phyloP scores from a whole-genome alignment of 129 eudicot species.

The Centaurea solstitialis region DNA sequence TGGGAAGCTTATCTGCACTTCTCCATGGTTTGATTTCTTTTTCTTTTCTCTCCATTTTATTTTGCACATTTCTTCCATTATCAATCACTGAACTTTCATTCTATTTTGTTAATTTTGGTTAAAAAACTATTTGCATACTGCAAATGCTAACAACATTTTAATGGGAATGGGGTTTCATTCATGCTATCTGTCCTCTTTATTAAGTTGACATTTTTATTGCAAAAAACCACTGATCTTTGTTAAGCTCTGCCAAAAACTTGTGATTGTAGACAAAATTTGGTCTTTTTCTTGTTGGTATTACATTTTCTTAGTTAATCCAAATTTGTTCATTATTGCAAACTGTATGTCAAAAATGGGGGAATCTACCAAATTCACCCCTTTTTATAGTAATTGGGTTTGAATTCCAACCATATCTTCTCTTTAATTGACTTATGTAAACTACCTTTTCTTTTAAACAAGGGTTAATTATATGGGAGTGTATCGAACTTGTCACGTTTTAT shows the following conservation, averaged over 20 bases:
- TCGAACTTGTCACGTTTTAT: too few relatives aligned
- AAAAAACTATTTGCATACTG: not conserved
- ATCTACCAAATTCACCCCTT: not conserved
- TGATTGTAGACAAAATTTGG: not conserved
- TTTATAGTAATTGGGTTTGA: not conserved
- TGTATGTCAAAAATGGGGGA: not conserved
- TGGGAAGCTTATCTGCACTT: constrained; percentile 97
- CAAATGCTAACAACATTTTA: not conserved
- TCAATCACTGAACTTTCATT: not conserved
- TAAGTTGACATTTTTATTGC: not conserved
- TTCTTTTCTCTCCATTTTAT: not conserved
- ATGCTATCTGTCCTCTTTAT: not conserved
- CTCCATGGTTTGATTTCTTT: constrained; percentile 59
- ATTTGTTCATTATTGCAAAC: not conserved
- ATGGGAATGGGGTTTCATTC: not conserved
- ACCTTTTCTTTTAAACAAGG: too few relatives aligned
- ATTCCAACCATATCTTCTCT: not conserved
- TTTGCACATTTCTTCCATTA: not conserved
- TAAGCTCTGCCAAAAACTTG: not conserved
- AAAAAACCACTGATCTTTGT: not conserved
- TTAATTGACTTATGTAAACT: too few relatives aligned
- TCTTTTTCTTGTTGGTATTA: not conserved
- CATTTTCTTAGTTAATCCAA: not conserved
- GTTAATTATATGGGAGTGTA: too few relatives aligned
- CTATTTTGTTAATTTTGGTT: not conserved